phyloP scores from a whole-genome alignment of 805 yeast species.

The Metschnikowia cubensis region DNA sequence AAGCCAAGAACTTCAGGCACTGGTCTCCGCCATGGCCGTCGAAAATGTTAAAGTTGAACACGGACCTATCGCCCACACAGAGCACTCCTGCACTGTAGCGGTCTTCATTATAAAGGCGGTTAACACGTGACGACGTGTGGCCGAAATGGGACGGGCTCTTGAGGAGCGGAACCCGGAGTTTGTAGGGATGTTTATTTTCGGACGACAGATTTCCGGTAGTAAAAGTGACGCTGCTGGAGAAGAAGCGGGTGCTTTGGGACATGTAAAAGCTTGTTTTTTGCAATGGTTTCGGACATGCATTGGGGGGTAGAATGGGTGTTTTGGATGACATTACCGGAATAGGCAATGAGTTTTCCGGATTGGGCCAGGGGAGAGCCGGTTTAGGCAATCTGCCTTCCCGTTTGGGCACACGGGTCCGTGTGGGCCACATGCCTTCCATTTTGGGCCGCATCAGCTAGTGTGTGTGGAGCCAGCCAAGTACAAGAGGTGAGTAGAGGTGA shows the following conservation, averaged over 20 bases:
- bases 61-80: conserved; percentile 22
- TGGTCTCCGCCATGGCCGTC: conserved; percentile 95
- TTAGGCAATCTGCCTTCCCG: no score
- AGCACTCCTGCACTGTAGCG: conserved; percentile 63
- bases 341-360: no score
- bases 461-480: neutral
- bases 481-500: neutral
- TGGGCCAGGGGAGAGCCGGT: no score
- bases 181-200: conserved; percentile 17
- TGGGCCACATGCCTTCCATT: no score
- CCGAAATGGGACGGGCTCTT: conserved; percentile 77
- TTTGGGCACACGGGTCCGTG: no score
- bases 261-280: no score
- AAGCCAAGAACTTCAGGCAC: conserved; percentile 59
- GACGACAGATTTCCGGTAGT: conserved; percentile 23
- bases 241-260: neutral
- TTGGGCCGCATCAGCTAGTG: neutral
- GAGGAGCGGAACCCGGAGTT: conserved; percentile 50
- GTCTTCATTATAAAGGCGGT: conserved; percentile 79
- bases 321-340: no score
- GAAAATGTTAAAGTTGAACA: conserved; percentile 69
- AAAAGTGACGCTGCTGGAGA: conserved; percentile 25
- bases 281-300: no score
- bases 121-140: conserved; percentile 71
- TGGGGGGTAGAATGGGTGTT: no score